Conservation (phyloP, 768 basidiomycete species). For the Calocera cornea region DNA sequence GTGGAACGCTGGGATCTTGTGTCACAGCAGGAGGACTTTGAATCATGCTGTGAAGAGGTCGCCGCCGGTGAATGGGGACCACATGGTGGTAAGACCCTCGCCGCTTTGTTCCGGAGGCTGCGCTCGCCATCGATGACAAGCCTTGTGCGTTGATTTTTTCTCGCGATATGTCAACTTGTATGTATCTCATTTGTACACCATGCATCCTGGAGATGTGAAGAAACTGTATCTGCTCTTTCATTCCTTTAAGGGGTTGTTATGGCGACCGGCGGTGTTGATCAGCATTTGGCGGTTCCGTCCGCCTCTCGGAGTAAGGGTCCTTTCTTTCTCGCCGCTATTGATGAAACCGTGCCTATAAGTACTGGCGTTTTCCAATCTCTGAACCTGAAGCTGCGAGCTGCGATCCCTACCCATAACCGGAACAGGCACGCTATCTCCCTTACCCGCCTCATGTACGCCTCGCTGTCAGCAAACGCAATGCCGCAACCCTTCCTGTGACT, state of each 20-base stretch:
- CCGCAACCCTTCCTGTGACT: background rate
- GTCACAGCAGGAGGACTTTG: conserved; percentile 47
- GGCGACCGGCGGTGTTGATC: background rate
- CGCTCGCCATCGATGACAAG: conserved; percentile 34
- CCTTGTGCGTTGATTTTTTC: background rate
- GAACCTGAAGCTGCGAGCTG: background rate
- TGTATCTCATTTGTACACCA: background rate
- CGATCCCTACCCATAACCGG: background rate
- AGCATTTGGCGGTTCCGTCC: no score
- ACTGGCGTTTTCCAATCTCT: background rate
- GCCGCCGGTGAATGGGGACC: conserved; percentile 64
- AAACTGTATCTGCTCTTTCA: background rate
- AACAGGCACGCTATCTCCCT: background rate
- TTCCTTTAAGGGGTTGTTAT: background rate
- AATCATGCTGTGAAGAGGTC: conserved; percentile 55
- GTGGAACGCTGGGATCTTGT: conserved; percentile 67
- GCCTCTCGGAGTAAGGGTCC: no score
- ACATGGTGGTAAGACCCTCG: conserved; percentile 55
- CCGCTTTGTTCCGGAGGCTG: conserved; percentile 51
- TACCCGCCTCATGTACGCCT: background rate
- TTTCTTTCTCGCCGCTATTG: no score
- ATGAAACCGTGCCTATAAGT: no score
- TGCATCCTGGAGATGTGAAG: background rate
- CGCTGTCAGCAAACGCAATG: background rate
- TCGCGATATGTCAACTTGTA: background rate